Percentiles rank a stretch among this genome's conserved stretches.
phyloP scores from a whole-genome alignment of 257 asterid genomes.

The Solanum chiquidenum region DNA sequence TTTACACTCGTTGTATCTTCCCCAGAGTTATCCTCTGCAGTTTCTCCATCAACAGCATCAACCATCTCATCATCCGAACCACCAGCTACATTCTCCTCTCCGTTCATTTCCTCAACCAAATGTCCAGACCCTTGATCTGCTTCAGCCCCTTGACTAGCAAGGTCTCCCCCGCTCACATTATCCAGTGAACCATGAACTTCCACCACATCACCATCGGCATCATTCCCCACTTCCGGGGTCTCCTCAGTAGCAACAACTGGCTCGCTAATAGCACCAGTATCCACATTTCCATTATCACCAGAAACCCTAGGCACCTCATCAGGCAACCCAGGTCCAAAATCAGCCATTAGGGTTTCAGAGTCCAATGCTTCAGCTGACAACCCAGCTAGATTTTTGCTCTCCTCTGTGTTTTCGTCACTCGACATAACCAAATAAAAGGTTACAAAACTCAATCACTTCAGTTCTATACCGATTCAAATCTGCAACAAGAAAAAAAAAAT shows the following conservation, averaged over 20 bases:
- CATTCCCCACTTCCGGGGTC: background rate
- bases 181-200: background rate
- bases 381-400: background rate
- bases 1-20: background rate
- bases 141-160: background rate
- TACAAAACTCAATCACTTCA: background rate
- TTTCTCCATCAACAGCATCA: background rate
- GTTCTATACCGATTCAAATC: background rate
- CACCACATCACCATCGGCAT: background rate
- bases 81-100: background rate
- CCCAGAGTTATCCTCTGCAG: background rate
- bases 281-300: background rate
- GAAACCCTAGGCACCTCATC: background rate
- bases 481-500: background rate
- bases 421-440: background rate
- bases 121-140: background rate
- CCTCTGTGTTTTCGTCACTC: background rate
- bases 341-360: conserved; percentile 3
- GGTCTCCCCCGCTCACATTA: background rate
- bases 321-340: background rate
- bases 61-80: background rate
- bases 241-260: background rate
- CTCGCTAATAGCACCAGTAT: background rate
- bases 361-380: background rate
- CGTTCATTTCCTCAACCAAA: background rate